Percentiles rank a stretch among this genome's conserved stretches.
phyloP scores from a whole-genome alignment of 345 rosid genomes.

The Pugionium dolabratum region DNA sequence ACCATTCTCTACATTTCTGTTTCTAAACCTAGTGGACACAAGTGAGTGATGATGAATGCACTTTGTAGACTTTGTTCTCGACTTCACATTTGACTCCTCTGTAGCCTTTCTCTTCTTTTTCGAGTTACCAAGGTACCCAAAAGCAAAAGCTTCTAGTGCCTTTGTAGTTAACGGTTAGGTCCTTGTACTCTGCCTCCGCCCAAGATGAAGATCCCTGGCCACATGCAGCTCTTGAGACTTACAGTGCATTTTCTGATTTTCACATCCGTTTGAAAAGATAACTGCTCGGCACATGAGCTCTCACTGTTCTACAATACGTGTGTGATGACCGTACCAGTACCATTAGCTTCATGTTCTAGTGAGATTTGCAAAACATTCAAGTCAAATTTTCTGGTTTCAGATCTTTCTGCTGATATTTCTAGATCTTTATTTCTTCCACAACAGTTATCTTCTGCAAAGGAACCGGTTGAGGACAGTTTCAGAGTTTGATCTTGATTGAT shows the following conservation, averaged over 20 bases:
- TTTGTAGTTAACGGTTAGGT: constrained; percentile 55
- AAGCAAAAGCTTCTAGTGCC: constrained; percentile 66
- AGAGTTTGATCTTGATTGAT: constrained; percentile 41
- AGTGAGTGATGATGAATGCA: constrained; percentile 38
- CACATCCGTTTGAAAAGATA: constrained; percentile 39
- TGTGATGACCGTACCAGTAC: constrained; percentile 26
- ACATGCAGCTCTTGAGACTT: constrained; percentile 26
- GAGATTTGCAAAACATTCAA: constrained; percentile 54
- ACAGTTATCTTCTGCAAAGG: constrained; percentile 43
- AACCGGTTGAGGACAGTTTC: constrained; percentile 46
- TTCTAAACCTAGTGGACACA: constrained; percentile 36
- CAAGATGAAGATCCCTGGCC: constrained; percentile 32
- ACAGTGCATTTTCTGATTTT: constrained; percentile 14
- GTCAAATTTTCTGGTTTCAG: constrained; percentile 46
- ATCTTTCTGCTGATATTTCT: constrained; percentile 38
- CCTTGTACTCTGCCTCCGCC: constrained; percentile 57
- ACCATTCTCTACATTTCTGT: constrained; percentile 35
- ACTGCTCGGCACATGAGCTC: constrained; percentile 37
- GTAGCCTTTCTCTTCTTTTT: constrained; percentile 50
- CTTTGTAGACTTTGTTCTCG: constrained; percentile 44
- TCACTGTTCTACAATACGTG: constrained; percentile 40
- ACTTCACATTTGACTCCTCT: constrained; percentile 38
- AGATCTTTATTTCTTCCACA: constrained; percentile 40
- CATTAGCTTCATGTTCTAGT: constrained; percentile 42
- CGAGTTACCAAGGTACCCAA: constrained; percentile 49